A percentile compares a stretch with the other conserved stretches of the same genome.
Evolutionary conservation across 1,139 yeast species (phyloP).

Genomic region (Hyphopichia buzzinii): DNA sequence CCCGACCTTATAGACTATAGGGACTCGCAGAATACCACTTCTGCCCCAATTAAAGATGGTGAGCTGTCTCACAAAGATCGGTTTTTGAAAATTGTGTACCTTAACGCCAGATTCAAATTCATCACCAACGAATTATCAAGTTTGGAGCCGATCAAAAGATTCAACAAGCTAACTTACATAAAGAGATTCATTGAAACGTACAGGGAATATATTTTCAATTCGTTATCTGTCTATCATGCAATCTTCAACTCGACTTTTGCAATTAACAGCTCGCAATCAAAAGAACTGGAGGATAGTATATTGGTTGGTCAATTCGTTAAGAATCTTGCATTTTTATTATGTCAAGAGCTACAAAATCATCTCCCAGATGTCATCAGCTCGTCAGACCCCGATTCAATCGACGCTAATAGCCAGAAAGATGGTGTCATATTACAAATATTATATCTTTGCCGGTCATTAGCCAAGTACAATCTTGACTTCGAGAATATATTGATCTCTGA

Average conservation of each 20-base stretch:
- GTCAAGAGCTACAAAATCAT: constrained; percentile 25
- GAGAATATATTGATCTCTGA: constrained; percentile 44
- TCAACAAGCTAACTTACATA: constrained; percentile 60
- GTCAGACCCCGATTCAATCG: constrained; percentile 23
- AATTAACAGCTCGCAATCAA: constrained; percentile 9
- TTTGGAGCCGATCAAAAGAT: constrained; percentile 51
- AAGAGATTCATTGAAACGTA: constrained; percentile 80
- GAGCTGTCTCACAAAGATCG: constrained; percentile 17
- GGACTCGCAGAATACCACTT: constrained; percentile 8
- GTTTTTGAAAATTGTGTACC: constrained; percentile 45
- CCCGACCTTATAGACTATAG: constrained; percentile 37
- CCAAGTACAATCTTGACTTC: constrained; percentile 69
- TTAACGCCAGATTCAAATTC: constrained; percentile 59
- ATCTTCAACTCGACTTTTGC: constrained; percentile 44
- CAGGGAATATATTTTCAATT: constrained; percentile 76
- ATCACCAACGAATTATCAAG: constrained; percentile 58
- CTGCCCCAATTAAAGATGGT: constrained; percentile 5
- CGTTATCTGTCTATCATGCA: constrained; percentile 64
- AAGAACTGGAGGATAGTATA: constrained; percentile 22
- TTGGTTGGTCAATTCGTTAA: constrained; percentile 34
- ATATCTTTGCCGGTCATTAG: constrained; percentile 73
- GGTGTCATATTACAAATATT: constrained; percentile 70
- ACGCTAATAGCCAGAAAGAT: constrained; percentile 44
- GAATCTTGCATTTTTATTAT: constrained; percentile 27
- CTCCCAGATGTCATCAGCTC: constrained; percentile 22